Conservation (phyloP, 2,329 filamentous ascomycete species). For the Coniochaeta hoffmannii region DNA sequence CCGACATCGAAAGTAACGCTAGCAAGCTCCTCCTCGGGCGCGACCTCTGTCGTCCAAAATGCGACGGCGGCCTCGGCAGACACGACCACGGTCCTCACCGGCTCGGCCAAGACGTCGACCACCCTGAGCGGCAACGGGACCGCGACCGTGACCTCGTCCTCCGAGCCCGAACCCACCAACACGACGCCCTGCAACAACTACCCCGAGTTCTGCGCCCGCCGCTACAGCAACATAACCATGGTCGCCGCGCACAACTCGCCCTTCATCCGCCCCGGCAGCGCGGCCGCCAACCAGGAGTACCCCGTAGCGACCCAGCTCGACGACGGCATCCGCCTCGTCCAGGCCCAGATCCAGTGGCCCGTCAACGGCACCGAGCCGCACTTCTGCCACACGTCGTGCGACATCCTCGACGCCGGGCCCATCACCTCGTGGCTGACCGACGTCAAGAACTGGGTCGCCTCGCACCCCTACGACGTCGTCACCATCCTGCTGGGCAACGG, state of each 20-base stretch:
- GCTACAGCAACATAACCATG: conserved; percentile 75
- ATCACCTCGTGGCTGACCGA: conserved; percentile 64
- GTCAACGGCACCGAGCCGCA: conserved; percentile 45
- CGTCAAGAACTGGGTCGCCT: conserved; percentile 65
- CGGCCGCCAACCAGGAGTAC: conserved; percentile 68
- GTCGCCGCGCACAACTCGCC: conserved; percentile 77
- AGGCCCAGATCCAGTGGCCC: conserved; percentile 56
- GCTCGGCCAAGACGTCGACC: conserved; percentile 37
- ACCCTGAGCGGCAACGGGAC: conserved; percentile 30
- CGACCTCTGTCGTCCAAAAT: conserved; percentile 18
- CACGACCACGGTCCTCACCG: conserved; percentile 34
- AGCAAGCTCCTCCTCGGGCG: conserved; percentile 16
- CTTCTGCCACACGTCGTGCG: conserved; percentile 81
- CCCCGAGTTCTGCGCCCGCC: conserved; percentile 66
- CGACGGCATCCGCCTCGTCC: conserved; percentile 63
- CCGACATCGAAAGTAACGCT: conserved; percentile 35
- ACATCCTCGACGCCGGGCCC: conserved; percentile 73
- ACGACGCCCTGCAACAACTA: conserved; percentile 76
- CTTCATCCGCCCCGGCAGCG: conserved; percentile 62
- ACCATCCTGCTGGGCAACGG: conserved; percentile 81
- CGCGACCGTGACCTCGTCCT: conserved; percentile 33
- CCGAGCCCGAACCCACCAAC: conserved; percentile 47
- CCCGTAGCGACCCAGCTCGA: conserved; percentile 64
- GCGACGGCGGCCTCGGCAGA: conserved; percentile 20
- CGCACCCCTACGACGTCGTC: conserved; percentile 79